Evolutionary conservation across 73 alveolate species (phyloP), one percentile per base, ranked within the genome.

Genomic region (Effrenium voratum): DNA sequence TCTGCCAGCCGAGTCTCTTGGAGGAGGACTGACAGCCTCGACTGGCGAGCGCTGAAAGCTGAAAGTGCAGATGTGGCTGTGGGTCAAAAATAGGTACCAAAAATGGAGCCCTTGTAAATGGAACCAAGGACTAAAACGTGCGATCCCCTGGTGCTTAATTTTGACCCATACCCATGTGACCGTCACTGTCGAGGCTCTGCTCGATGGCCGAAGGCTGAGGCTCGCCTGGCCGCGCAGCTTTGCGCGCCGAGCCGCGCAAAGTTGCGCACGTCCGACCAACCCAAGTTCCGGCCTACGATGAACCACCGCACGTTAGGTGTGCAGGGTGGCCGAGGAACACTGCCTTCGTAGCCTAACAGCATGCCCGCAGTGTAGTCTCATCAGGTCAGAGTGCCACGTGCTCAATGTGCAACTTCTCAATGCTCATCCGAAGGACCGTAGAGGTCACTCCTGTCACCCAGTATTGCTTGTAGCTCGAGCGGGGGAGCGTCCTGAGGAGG

Each of bases 281-380:
- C 10, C 28, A 36, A 19, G 49, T 32, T 28, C 90, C 80, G 22
- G 72, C 95, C 97, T 47, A 90, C 76, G 59, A 90, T 87, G 28
- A 90, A 90, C 97, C 97, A 90, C 34, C 97, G 83, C 57, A 90
- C 97, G 59, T 90, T 90, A 52, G 97, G 97, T 19, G 88, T 90
- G 36, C 97, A 90, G 44, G 97, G 97, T 10, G 97, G 97, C 30
- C 97, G 97, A 66, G 97, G 97, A 40, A 90, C 97, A n/a, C 97
- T 90, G 77, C 97, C 97, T 34, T 90, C 97, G 43, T 90, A 90
- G 41, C 96, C 96, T 90, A n/a, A 24, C 46, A 16, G n/a, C n/a
- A n/a, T n/a, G n/a, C n/a, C n/a, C n/a, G n/a, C n/a, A n/a, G n/a
- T n/a, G n/a, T n/a, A n/a, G n/a, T n/a, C n/a, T n/a, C n/a, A n/a